Evolutionary conservation across 805 yeast species (phyloP).

Genomic region (Ogataea populi-albae): DNA sequence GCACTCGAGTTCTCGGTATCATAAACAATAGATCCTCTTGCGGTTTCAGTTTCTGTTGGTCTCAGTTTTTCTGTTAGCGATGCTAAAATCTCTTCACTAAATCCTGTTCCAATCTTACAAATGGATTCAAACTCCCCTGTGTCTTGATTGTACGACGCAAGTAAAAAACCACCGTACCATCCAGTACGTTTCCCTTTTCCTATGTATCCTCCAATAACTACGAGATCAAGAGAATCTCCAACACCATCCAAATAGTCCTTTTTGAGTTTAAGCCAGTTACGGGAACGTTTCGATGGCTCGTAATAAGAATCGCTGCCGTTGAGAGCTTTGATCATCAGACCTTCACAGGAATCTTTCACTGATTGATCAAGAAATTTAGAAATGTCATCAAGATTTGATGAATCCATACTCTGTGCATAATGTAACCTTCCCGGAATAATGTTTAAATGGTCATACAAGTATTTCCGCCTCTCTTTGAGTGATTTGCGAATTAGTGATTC

Average conservation of each 20-base stretch:
- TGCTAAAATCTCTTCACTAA: slow-evolving; percentile 78
- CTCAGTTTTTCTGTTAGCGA: slow-evolving; percentile 57
- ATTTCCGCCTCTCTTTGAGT: slow-evolving; percentile 64
- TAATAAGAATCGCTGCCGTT: slow-evolving; percentile 79
- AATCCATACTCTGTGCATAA: slow-evolving; percentile 72
- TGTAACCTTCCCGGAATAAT: slow-evolving; percentile 74
- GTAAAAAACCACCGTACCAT: slow-evolving; percentile 87
- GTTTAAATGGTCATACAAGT: slow-evolving; percentile 53
- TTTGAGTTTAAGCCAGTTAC: slow-evolving; percentile 94
- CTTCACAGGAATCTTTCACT: slow-evolving; percentile 88
- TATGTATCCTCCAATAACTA: slow-evolving; percentile 88
- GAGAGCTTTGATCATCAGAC: slow-evolving; percentile 89
- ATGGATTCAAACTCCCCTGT: slow-evolving; percentile 92
- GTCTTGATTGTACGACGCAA: slow-evolving; percentile 88
- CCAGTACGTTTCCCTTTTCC: slow-evolving; percentile 97
- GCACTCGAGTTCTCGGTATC: slow-evolving; percentile 61
- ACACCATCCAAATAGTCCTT: slow-evolving; percentile 94
- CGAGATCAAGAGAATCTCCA: slow-evolving; percentile 92
- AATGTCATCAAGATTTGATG: slow-evolving; percentile 69
- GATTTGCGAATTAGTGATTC: slow-evolving; percentile 65
- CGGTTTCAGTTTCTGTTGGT: slow-evolving; percentile 60
- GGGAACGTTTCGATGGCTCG: slow-evolving; percentile 91
- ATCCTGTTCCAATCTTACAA: slow-evolving; percentile 97
- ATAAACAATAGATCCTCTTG: slow-evolving; percentile 66
- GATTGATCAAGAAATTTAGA: slow-evolving; percentile 85